phyloP scores from a whole-genome alignment of 495 filamentous ascomycete species.

The Penicillium cosmopolitanum region DNA sequence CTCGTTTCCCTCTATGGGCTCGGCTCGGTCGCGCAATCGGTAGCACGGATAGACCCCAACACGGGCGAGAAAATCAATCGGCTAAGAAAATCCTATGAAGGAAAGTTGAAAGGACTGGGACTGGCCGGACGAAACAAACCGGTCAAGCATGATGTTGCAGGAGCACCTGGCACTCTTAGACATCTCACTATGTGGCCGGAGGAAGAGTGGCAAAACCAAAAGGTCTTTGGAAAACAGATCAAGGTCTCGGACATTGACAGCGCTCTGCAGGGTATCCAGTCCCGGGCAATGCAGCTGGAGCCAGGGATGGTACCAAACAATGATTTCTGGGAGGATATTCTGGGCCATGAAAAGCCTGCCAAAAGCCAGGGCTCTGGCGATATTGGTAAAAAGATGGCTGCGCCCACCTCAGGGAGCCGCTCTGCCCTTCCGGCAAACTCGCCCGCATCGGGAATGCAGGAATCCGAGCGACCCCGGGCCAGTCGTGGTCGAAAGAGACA shows the following conservation, averaged over 20 bases:
- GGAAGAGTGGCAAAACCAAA: conserved; percentile 67
- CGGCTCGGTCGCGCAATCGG: conserved; percentile 61
- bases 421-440: conserved; percentile 35
- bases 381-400: conserved; percentile 39
- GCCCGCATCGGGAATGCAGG: conserved; percentile 33
- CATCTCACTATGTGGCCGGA: conserved; percentile 61
- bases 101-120: conserved; percentile 63
- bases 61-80: conserved; percentile 75
- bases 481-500: conserved; percentile 67
- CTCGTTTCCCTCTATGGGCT: conserved; percentile 67
- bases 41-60: conserved; percentile 64
- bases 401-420: conserved; percentile 35
- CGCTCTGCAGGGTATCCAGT: conserved; percentile 50
- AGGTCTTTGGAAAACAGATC: conserved; percentile 64
- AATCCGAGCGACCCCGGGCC: conserved; percentile 52
- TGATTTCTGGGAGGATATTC: conserved; percentile 59
- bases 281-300: conserved; percentile 58
- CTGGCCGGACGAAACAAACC: conserved; percentile 67
- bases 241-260: conserved; percentile 49
- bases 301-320: conserved; percentile 59
- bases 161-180: conserved; percentile 43
- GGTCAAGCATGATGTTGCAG: conserved; percentile 49
- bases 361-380: conserved; percentile 39
- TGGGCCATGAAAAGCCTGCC: conserved; percentile 61
- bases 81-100: conserved; percentile 74